Percentiles rank a stretch among this genome's conserved stretches.
phyloP scores from a whole-genome alignment of 345 rosid genomes.

The Anastatica hierochuntica region DNA sequence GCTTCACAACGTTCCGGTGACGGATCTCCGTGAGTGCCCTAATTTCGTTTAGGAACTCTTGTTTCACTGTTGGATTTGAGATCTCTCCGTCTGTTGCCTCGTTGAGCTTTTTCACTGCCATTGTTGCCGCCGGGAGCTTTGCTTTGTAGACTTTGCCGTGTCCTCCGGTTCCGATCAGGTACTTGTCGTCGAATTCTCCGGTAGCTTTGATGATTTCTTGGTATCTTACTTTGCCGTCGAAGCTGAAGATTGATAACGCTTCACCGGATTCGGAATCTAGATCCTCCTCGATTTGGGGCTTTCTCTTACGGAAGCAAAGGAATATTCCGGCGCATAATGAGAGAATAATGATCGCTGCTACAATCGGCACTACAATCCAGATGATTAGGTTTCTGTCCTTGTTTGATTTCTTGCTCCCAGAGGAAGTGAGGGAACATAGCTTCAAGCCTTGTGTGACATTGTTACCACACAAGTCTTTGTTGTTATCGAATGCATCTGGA shows the following conservation, averaged over 20 bases:
- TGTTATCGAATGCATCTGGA: conserved; percentile 23
- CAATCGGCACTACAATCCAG: conserved; percentile 18
- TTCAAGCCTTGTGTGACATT: conserved; percentile 22
- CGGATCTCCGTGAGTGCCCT: conserved; percentile 31
- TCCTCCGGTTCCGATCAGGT: conserved; percentile 34
- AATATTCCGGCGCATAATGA: conserved; percentile 14
- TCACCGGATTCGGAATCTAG: conserved; percentile 13
- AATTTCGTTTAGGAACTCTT: conserved; percentile 32
- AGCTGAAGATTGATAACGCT: conserved; percentile 27
- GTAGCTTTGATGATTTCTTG: conserved; percentile 32
- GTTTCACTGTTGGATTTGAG: conserved; percentile 18
- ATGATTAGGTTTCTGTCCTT: conserved; percentile 14
- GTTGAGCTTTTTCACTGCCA: conserved; percentile 34
- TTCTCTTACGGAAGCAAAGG: conserved; percentile 20
- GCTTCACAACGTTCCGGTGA: conserved; percentile 38
- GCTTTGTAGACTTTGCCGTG: conserved; percentile 35
- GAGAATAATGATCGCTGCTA: conserved; percentile 21
- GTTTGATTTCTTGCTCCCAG: conserved; percentile 6
- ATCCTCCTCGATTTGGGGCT: conserved; percentile 1
- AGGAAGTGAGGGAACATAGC: conserved; percentile 12
- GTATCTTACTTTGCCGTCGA: conserved; percentile 26
- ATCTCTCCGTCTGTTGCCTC: conserved; percentile 16
- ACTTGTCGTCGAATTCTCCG: conserved; percentile 26
- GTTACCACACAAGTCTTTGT: conserved; percentile 32
- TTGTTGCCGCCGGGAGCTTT: conserved; percentile 5